These are phyloP conservation scores for Aspergillus haitiensis DNA, from an alignment of 495 filamentous ascomycete genomes.

Conservation along the genomic window DNA sequence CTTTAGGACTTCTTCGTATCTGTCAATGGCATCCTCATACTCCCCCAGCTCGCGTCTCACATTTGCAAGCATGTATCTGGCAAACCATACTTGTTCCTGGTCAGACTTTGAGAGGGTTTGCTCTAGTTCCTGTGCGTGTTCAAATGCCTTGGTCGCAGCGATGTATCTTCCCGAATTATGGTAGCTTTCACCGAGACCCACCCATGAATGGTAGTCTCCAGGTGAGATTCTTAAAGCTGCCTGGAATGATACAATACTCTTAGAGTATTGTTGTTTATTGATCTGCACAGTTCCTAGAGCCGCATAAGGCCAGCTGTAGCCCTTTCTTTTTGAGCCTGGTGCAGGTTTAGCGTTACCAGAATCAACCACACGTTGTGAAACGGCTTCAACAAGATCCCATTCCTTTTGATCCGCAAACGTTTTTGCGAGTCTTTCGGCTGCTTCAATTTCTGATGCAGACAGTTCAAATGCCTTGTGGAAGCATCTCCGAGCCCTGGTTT, in stretches of 20 bases:
- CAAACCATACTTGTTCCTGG: conserved; percentile 80
- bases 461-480: conserved; percentile 98
- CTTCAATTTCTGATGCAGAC: conserved; percentile 80
- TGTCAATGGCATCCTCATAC: conserved; percentile 74
- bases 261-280: conserved; percentile 86
- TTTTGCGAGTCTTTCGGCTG: conserved; percentile 81
- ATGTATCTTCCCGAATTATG: conserved; percentile 90
- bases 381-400: conserved; percentile 93
- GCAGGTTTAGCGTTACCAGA: conserved; percentile 86
- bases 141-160: conserved; percentile 87
- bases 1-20: conserved; percentile 70
- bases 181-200: conserved; percentile 94
- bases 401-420: conserved; percentile 86
- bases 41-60: conserved; percentile 88
- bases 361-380: conserved; percentile 87
- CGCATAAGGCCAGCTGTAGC: conserved; percentile 94
- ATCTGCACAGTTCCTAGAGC: conserved; percentile 94
- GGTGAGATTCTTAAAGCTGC: conserved; percentile 81
- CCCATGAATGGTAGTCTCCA: conserved; percentile 88
- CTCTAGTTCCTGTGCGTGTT: conserved; percentile 72
- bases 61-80: conserved; percentile 95
- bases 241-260: conserved; percentile 89
- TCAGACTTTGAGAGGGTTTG: conserved; percentile 36
- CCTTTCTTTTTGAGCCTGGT: conserved; percentile 87
- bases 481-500: conserved; percentile 77